Evolutionary conservation across 2,329 filamentous ascomycete species (phyloP).

Genomic region (Stagonosporopsis chrysanthemi): DNA sequence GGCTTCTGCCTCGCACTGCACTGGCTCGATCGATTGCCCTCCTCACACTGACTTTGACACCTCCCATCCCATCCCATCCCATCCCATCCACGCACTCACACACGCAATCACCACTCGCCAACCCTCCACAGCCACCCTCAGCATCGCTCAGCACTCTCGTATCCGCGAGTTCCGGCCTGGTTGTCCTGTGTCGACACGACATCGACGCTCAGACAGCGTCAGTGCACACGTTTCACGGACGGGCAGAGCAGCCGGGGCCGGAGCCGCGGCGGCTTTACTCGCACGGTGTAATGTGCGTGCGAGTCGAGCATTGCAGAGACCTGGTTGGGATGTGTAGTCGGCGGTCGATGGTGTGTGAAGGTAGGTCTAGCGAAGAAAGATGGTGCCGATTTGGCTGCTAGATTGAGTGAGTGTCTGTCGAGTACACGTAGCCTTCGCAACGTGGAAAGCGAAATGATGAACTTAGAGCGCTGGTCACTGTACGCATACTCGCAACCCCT

Average conservation of each 20-base stretch:
- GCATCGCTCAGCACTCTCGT: constrained; percentile 4
- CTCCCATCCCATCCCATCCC: no score
- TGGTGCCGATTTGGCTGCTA: no score
- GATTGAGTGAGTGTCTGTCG: no score
- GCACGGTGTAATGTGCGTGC: background rate
- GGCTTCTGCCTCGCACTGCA: no score
- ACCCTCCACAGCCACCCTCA: background rate
- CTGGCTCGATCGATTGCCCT: background rate
- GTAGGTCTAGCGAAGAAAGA: background rate
- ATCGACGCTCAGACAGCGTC: background rate
- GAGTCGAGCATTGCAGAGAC: background rate
- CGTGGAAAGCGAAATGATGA: no score
- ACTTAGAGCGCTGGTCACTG: no score
- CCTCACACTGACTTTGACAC: background rate
- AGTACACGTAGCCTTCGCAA: no score
- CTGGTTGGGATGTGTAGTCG: background rate
- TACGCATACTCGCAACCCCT: no score
- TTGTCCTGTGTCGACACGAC: background rate
- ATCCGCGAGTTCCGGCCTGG: constrained; percentile 7
- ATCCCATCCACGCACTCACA: background rate
- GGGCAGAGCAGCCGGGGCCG: constrained; percentile 7
- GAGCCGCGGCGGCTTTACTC: constrained; percentile 15
- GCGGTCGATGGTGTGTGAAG: background rate
- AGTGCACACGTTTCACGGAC: constrained; percentile 17
- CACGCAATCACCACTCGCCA: background rate